phyloP scores from a whole-genome alignment of 2,329 filamentous ascomycete genomes.

The Alternaria tenuissima region DNA sequence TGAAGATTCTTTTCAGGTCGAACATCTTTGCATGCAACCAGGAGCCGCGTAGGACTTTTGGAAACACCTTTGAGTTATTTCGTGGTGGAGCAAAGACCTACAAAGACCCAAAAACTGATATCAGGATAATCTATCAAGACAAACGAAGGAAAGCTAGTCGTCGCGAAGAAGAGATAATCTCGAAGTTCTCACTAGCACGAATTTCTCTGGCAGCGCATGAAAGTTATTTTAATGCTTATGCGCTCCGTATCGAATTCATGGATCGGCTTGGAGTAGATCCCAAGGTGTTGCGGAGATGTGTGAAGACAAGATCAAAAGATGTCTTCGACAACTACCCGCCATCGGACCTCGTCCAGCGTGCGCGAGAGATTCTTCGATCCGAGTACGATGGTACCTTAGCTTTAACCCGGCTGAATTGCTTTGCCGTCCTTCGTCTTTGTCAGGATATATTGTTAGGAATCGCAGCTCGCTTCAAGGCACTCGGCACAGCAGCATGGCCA shows the following conservation, averaged over 20 bases:
- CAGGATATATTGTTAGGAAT: neutral
- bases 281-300: no score
- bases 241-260: no score
- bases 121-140: fast-evolving
- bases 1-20: neutral
- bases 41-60: neutral
- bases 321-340: neutral
- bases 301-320: no score
- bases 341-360: neutral
- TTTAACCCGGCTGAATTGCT: neutral
- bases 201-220: no score
- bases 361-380: neutral
- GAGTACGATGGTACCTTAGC: neutral
- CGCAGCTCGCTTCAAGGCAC: neutral
- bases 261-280: neutral
- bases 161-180: no score
- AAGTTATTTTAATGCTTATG: no score
- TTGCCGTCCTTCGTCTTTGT: neutral
- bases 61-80: neutral
- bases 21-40: neutral
- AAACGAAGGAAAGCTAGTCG: no score
- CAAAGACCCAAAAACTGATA: fast-evolving
- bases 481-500: neutral
- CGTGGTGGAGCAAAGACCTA: fast-evolving
- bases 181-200: no score